These are phyloP conservation scores for Diaporthe aspalathi DNA, from an alignment of 2,329 filamentous ascomycete species.

Conservation along the genomic window DNA sequence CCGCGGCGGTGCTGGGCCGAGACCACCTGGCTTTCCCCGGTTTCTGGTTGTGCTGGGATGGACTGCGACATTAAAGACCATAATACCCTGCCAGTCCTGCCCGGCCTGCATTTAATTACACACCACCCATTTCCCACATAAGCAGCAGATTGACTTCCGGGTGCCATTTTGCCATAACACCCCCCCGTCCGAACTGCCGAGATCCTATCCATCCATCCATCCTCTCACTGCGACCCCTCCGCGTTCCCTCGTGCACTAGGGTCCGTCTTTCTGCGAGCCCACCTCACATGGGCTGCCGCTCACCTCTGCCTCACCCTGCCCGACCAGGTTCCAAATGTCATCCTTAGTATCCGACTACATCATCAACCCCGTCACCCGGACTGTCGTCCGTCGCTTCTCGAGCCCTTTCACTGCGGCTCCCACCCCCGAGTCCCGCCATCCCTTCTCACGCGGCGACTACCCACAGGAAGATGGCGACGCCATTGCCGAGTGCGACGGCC, in stretches of 20 bases:
- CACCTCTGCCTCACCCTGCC: conserved; percentile 17
- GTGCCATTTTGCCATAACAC: conserved; percentile 12
- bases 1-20: conserved; percentile 18
- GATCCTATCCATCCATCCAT: not conserved
- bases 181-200: conserved; percentile 27
- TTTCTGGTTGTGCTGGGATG: not conserved
- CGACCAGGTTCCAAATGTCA: conserved; percentile 59
- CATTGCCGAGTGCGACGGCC: conserved; percentile 42
- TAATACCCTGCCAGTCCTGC: not conserved
- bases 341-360: conserved; percentile 73
- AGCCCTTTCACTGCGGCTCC: conserved; percentile 47
- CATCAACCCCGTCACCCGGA: conserved; percentile 74
- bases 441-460: conserved; percentile 32
- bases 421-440: conserved; percentile 49
- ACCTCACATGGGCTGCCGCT: conserved; percentile 22
- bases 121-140: conserved; percentile 12
- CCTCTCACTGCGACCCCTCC: not conserved
- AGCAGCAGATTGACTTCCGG: conserved; percentile 20
- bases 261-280: conserved; percentile 10
- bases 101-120: not conserved
- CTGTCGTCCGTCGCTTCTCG: conserved; percentile 71
- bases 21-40: conserved; percentile 5
- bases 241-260: conserved; percentile 1
- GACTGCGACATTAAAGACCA: conserved; percentile 27
- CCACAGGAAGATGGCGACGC: conserved; percentile 41